A percentile compares a stretch with the other conserved stretches of the same genome.
Conservation (phyloP, 108 stramenopile species). For the Skeletonema grethae region DNA sequence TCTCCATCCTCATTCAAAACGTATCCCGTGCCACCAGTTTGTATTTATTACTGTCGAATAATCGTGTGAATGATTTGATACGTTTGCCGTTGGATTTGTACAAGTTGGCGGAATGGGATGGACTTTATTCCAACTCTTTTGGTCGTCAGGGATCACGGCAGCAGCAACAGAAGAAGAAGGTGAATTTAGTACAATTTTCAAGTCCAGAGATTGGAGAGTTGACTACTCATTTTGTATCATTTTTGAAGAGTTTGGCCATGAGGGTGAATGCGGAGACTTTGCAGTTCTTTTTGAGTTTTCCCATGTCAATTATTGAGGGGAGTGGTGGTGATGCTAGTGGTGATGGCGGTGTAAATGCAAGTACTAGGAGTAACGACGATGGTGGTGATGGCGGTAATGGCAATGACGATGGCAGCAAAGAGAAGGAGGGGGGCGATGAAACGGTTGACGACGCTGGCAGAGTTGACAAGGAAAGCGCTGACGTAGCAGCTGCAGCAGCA, state of each 20-base stretch:
- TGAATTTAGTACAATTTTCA: conserved; percentile 14
- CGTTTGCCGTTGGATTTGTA: conserved; percentile 72
- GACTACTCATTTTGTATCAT: conserved; percentile 81
- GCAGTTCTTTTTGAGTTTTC: conserved; percentile 85
- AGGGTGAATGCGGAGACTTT: conserved; percentile 87
- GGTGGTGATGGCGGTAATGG: not conserved
- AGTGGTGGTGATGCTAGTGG: not conserved
- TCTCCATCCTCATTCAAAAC: conserved; percentile 87
- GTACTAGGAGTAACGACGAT: not conserved
- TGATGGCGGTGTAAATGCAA: too few species aligned
- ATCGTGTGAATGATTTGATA: conserved; percentile 81
- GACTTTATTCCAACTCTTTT: not conserved
- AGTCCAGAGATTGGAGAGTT: conserved; percentile 80
- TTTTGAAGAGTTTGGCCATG: conserved; percentile 86
- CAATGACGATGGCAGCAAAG: not conserved
- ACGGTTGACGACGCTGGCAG: conserved; percentile 24
- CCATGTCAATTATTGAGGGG: conserved; percentile 19
- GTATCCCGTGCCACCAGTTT: conserved; percentile 83
- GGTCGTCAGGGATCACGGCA: too few species aligned
- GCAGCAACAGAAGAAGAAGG: conserved; percentile 6
- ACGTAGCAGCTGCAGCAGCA: not conserved
- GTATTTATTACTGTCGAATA: conserved; percentile 82
- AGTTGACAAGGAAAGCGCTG: not conserved
- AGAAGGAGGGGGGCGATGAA: conserved; percentile 1
- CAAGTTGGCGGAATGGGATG: conserved; percentile 55